These are phyloP conservation scores for Trypanosoma congolense DNA, from an alignment of 208 protist species.

Conservation along the genomic window DNA sequence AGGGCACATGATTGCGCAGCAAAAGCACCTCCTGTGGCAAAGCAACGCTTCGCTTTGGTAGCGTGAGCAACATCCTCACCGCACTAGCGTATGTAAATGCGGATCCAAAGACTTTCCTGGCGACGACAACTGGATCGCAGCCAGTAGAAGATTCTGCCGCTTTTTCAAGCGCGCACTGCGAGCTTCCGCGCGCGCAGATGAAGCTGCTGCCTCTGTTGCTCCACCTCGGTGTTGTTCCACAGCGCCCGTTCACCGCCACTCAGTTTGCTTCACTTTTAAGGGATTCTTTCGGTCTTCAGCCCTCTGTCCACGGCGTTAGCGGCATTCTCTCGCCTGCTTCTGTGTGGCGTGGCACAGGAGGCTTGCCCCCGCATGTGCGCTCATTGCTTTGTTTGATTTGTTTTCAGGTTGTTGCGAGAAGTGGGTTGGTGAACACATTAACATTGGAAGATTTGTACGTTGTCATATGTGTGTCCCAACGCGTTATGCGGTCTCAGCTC, in stretches of 20 bases:
- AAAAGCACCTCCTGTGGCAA: too few relatives aligned
- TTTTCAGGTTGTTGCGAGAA: conserved; percentile 47
- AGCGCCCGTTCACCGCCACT: conserved; percentile 30
- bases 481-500: conserved; percentile 6
- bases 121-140: too few relatives aligned
- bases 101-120: conserved; percentile 1
- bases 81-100: conserved; percentile 37
- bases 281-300: conserved; percentile 22
- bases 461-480: conserved; percentile 41
- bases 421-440: conserved; percentile 31
- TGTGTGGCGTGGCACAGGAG: conserved; percentile 46
- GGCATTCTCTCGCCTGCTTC: conserved; percentile 56
- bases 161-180: too few relatives aligned
- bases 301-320: conserved; percentile 9
- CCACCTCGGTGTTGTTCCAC: conserved; percentile 36
- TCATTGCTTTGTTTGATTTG: conserved; percentile 44
- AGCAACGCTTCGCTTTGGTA: neutral
- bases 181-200: neutral
- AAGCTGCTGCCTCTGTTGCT: conserved; percentile 31
- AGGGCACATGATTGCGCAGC: too few relatives aligned
- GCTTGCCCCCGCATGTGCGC: conserved; percentile 37
- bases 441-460: conserved; percentile 64
- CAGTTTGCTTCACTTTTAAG: conserved; percentile 61
- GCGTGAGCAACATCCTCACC: conserved; percentile 19
- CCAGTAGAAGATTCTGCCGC: too few relatives aligned